Evolutionary conservation across 2,329 filamentous ascomycete species (phyloP), one percentile per base, ranked within the genome.

Genomic region (Diaporthe batatas): DNA sequence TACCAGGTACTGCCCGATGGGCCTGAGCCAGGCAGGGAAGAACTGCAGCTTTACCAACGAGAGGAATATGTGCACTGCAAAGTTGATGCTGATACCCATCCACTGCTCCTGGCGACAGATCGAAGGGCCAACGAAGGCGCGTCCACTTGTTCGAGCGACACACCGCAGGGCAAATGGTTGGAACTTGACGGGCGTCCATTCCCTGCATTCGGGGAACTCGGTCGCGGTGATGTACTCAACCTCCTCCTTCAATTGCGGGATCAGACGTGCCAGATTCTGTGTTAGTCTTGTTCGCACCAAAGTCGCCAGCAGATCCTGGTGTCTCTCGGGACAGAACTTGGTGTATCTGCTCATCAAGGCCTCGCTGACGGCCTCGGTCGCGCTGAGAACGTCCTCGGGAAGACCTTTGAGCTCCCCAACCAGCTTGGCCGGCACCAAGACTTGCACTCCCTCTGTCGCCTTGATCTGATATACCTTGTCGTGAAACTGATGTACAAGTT

Each of bases 171-270:
- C 81, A 72, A 89, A 86, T 0, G 85, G 84, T 49, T 88, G 86
- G 76, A 89, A 84, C 75, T 84, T 85, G 67, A 89, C 84, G 0
- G 86, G 78, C 1, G 85, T 89, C 89, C 89, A 90, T 74, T 90
- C 88, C 70, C 85, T 79, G 75, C 86, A 88, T 21, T 81, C 78
- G 6, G 86, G 85, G 53, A 88, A 87, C 76, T 88, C 86, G 1
- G 83, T 83, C 14, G 81, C 82, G 7, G 86, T 74, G 34, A 87
- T 82, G 73, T 83, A 79, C 73, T 87, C 84, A 25, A 88, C 79
- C 76, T 88, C 86, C 32, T 82, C 79, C 71, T 84, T 86, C 29
- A 88, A 81, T 70, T 82, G 82, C 6, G 86, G 85, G 1, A 84
- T 79, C 64, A 88, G 82, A 25, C 83, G 81, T 2, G 83, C 82